Base-by-base conservation (phyloP, 176 grass and related monocot species). In the Bromus sterilis region DNA sequence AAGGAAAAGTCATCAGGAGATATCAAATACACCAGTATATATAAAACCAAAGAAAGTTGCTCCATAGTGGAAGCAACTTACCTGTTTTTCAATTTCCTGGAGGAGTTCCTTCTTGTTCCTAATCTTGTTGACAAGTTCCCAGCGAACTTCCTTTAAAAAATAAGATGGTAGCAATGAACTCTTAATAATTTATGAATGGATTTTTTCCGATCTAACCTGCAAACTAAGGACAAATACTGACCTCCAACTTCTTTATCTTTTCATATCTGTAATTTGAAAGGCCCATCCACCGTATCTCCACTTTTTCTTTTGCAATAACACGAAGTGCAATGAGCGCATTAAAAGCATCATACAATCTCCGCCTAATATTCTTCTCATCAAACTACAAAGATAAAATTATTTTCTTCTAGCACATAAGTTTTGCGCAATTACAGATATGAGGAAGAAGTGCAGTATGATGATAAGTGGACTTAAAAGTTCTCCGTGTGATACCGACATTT, bases 351-450 rank as follows among this genome's bases (percentile, higher is more conserved):
- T 98, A 93, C 49, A 98, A 91, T 44, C 95, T 89, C 63, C 95
- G 81, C 82, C 90, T 87, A 65, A 98, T 95, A 82, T 93, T 98
- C 83, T 93, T 98, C 82, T 94, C 95, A 91, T 98, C 95, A 74
- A 98, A 93, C 95, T 98, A 88, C 65, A 77, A 20, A n/a, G n/a
- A n/a, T n/a, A n/a, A n/a, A n/a, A n/a, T n/a, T n/a, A n/a, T n/a
- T n/a, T n/a, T n/a, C n/a, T 36, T 71, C 70, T 65, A 78, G 31
- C 36, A 66, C 51, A 73, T 18, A n/a, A 25, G 14, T 79, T 89
- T 60, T 57, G 39, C 44, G n/a, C n/a, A n/a, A n/a, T n/a, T n/a
- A n/a, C n/a, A n/a, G n/a, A n/a, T n/a, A n/a, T n/a, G n/a, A n/a
- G n/a, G n/a, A n/a, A n/a, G n/a, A n/a, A n/a, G n/a, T n/a, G n/a